These are phyloP conservation scores for Yueomyces sp. DNA, from an alignment of 1,139 yeast species.

Conservation along the genomic window DNA sequence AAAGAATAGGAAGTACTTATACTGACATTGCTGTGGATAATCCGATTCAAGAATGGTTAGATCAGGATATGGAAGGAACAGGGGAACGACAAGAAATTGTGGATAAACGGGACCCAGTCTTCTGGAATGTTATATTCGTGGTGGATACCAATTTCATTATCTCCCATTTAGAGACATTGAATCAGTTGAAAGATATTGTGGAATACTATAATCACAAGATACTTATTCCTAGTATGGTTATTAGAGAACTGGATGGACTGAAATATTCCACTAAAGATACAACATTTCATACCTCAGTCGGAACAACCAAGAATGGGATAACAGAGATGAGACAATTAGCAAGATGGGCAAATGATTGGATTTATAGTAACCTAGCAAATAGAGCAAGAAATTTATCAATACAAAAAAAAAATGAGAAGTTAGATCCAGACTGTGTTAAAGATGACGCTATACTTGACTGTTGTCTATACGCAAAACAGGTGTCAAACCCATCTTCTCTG, in stretches of 20 bases:
- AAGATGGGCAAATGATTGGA: conserved; percentile 70
- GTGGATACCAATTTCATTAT: conserved; percentile 71
- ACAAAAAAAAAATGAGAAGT: conserved; percentile 45
- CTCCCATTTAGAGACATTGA: conserved; percentile 47
- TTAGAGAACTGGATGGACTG: conserved; percentile 70
- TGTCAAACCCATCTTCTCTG: conserved; percentile 26
- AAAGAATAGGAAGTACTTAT: too few relatives aligned
- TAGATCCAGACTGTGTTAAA: conserved; percentile 33
- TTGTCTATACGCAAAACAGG: conserved; percentile 47
- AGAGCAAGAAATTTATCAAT: conserved; percentile 43
- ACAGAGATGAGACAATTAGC: conserved; percentile 31
- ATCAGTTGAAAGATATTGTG: conserved; percentile 34
- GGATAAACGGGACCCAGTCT: conserved; percentile 5
- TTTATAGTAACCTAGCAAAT: conserved; percentile 47
- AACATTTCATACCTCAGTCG: neutral
- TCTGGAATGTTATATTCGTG: conserved; percentile 30
- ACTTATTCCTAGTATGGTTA: conserved; percentile 57
- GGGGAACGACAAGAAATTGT: neutral
- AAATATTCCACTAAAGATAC: conserved; percentile 29
- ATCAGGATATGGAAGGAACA: conserved; percentile 2
- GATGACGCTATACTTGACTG: conserved; percentile 87
- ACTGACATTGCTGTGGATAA: neutral
- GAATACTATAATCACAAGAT: conserved; percentile 34
- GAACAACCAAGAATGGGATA: neutral
- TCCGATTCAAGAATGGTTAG: neutral